Evolutionary conservation across 1,139 yeast species (phyloP).

Genomic region (Magnusiomyces sp.): DNA sequence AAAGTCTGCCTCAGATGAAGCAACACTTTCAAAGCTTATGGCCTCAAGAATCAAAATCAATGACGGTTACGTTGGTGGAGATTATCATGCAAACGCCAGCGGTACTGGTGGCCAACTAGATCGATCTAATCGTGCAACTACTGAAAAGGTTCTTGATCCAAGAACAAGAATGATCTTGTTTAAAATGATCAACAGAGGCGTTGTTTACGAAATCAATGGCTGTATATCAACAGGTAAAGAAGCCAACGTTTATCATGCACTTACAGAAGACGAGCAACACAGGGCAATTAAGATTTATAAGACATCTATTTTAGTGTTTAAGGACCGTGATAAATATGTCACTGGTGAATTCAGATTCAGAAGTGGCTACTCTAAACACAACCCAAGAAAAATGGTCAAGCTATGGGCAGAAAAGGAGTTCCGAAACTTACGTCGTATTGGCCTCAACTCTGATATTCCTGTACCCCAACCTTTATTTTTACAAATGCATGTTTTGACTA

Average conservation of each 20-base stretch:
- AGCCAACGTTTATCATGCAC: constrained; percentile 94
- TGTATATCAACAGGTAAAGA: constrained; percentile 96
- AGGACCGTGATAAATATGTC: constrained; percentile 91
- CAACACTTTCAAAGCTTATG: neutral
- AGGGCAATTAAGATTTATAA: constrained; percentile 90
- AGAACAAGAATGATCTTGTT: constrained; percentile 78
- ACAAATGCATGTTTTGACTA: constrained; percentile 82
- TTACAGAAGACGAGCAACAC: constrained; percentile 48
- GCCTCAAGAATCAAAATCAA: constrained; percentile 4
- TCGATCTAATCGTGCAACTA: constrained; percentile 90
- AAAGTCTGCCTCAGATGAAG: neutral
- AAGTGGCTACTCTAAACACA: constrained; percentile 73
- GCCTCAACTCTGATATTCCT: constrained; percentile 65
- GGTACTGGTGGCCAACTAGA: constrained; percentile 34
- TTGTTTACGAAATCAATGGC: constrained; percentile 80
- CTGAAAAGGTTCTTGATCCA: constrained; percentile 93
- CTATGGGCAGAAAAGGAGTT: constrained; percentile 99
- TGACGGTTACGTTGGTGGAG: neutral
- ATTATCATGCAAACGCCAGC: neutral
- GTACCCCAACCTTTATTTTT: constrained; percentile 88
- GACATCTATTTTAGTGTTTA: constrained; percentile 90
- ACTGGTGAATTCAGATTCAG: constrained; percentile 93
- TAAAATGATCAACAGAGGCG: constrained; percentile 74
- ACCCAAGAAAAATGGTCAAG: constrained; percentile 95
- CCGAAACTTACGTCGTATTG: constrained; percentile 74